Evolutionary conservation across 2,329 filamentous ascomycete species (phyloP).

Genomic region (Venturia aucupariae): DNA sequence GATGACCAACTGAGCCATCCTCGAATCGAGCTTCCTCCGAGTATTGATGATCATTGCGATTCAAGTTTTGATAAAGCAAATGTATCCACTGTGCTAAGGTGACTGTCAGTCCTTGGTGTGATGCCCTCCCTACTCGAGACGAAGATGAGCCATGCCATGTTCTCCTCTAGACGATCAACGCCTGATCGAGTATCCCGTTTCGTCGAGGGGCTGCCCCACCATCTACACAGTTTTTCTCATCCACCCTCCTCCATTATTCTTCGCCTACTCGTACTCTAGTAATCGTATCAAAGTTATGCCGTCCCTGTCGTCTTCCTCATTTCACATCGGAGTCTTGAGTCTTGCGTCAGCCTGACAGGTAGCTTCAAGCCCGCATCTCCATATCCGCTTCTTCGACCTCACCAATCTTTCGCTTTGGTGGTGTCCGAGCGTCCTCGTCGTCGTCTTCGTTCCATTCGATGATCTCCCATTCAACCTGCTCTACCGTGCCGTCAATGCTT

Average conservation of each 20-base stretch:
- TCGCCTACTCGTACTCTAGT: not conserved
- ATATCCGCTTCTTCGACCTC: slow-evolving; percentile 12
- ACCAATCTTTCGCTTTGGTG: slow-evolving; percentile 25
- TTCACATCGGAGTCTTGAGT: not conserved
- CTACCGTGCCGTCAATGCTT: slow-evolving; percentile 52
- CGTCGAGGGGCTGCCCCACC: not conserved
- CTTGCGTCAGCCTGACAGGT: slow-evolving; percentile 19
- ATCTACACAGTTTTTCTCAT: not conserved
- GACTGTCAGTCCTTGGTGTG: not conserved
- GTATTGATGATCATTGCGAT: not conserved
- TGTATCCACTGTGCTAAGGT: not conserved
- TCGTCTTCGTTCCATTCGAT: slow-evolving; percentile 51
- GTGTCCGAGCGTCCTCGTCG: slow-evolving; percentile 20
- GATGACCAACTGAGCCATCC: not conserved
- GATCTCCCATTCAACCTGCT: slow-evolving; percentile 71
- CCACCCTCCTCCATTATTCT: not conserved
- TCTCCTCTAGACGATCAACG: not conserved
- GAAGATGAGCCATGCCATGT: not conserved
- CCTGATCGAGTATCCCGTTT: not conserved
- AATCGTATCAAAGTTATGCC: not conserved
- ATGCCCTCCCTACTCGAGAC: not conserved
- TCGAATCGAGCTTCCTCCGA: not conserved
- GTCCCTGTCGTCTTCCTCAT: not conserved
- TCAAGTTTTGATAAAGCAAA: not conserved
- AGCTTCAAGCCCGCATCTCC: slow-evolving; percentile 22